phyloP scores from a whole-genome alignment of 495 filamentous ascomycete species.

The Penicillium canescens region DNA sequence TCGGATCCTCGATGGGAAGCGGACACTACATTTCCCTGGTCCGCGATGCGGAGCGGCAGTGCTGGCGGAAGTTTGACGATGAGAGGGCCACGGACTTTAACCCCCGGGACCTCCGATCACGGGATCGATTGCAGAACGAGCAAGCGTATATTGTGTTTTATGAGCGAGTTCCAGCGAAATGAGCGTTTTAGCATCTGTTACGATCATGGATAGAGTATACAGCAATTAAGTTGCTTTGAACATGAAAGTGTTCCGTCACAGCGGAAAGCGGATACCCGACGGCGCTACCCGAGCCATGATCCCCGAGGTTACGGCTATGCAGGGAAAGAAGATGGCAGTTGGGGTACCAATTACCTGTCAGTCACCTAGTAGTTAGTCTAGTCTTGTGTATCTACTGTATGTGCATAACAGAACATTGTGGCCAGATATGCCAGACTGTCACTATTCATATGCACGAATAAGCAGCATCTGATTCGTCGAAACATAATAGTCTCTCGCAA shows the following conservation, averaged over 20 bases:
- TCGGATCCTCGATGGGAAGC: conserved; percentile 61
- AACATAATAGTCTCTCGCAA: not conserved
- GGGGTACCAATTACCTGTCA: too few relatives aligned
- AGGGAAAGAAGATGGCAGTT: conserved; percentile 10
- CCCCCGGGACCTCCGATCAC: conserved; percentile 47
- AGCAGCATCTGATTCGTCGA: conserved; percentile 30
- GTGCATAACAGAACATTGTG: not conserved
- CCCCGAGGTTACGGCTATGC: conserved; percentile 28
- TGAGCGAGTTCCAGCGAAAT: conserved; percentile 54
- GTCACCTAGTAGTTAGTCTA: too few relatives aligned
- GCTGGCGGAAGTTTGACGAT: conserved; percentile 70
- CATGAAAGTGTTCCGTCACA: conserved; percentile 4
- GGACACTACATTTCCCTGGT: conserved; percentile 72
- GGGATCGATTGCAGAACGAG: conserved; percentile 57
- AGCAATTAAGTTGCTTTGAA: not conserved
- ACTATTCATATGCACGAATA: conserved; percentile 21
- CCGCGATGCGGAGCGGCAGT: conserved; percentile 57
- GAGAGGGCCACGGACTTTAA: conserved; percentile 58
- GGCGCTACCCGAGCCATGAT: conserved; percentile 12
- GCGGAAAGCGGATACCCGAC: conserved; percentile 20
- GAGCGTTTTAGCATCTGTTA: conserved; percentile 21
- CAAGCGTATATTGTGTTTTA: conserved; percentile 73
- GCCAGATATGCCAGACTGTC: conserved; percentile 3
- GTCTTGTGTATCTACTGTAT: not conserved
- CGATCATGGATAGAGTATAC: conserved; percentile 10